Evolutionary conservation across 345 rosid species (phyloP), one percentile per base, ranked within the genome.

Genomic region (Melastoma malabathricum): DNA sequence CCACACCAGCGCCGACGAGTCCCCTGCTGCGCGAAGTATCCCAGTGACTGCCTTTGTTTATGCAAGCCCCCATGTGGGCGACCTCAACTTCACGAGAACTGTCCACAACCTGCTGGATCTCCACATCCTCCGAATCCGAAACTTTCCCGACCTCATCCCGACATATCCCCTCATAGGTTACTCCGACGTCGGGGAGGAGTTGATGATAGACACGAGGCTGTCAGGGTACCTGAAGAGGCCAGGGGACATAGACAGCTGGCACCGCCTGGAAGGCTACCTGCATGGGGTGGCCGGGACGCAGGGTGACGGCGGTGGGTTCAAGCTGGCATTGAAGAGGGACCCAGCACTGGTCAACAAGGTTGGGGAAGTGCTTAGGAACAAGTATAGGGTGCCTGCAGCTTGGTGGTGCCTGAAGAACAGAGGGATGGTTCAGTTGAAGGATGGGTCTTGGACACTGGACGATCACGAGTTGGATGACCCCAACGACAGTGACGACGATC

Each of bases 1-100:
- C 54, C 64, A 2, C 16, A 18, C 20, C 56, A 58, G 46, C 31
- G 60, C 18, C 64, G 74, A 27, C 31, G 6, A 3, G 31, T 27
- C 31, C 31, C 31, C 31, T 6, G 3, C 31, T 6, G 31, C 31
- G 6, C 31, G 31, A 27, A 27, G 6, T 27, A 27, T 27, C 52
- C 74, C 72, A 0, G 77, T 81, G 34, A 69, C 89, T 9, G 82
- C 75, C 45, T 75, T 84, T 27, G 69, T 56, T 17, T 73, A 67
- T 41, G 84, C 75, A 0, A 64, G 77, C 63, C 89, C 89, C 13
- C 67, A 64, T 0, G 72, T 81, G 0, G 84, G 94, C 7, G 76
- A 79, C 45, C 18, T 22, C 13, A 45, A 29, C 41, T 75, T 75
- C 58, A 45, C 27, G 43, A 52, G 48, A 6, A 4, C 58, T 22